Base-by-base conservation (phyloP, 257 asterid species). In the Buddleja alternifolia region DNA sequence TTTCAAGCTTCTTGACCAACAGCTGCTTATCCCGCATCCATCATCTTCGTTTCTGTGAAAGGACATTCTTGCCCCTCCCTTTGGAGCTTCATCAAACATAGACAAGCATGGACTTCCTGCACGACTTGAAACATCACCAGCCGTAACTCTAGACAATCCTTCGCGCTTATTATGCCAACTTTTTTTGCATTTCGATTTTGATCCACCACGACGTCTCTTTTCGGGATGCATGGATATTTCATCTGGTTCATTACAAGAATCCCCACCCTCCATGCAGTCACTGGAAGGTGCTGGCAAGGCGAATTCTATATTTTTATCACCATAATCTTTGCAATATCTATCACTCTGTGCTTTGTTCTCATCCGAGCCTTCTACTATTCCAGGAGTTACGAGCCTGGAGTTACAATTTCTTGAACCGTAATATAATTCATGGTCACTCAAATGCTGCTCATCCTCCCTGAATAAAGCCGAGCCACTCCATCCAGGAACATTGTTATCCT, bases 21-120 rank as follows among this genome's bases (percentile, higher is more conserved):
- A 92, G 48, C 86, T 85, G 72, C 87, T 74, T 62, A 89, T 69
- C 47, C 96, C 93, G 69, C 96, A 92, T 37, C 96, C 82, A 51
- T 53, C 70, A 71, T 85, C 89, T 36, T 71, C 85, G 72, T 80
- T 71, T 74, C 75, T 76, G 36, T 69, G 75, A 54, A 83, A 19
- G 1, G 86, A 74, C 55, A 72, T 53, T 12, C 72, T 72, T 11
- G 81, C 74, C 29, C 72, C 69, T 48, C 47, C 77, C 11, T 63
- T 78, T n/a, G 73, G 67, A 55, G 77, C 74, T 44, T 77, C 85
- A 41, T 73, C 68, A 19, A 29, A 29, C 5, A 50, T 40, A 1
- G 85, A 75, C 44, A 80, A 71, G 66, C 79, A 66, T 0, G 95
- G 95, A 64, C 88, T 87, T 37, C 81, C 79, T 16, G 63, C 57